Conservation (phyloP, 129 eudicot species). For the Oenanthe sinensis region DNA sequence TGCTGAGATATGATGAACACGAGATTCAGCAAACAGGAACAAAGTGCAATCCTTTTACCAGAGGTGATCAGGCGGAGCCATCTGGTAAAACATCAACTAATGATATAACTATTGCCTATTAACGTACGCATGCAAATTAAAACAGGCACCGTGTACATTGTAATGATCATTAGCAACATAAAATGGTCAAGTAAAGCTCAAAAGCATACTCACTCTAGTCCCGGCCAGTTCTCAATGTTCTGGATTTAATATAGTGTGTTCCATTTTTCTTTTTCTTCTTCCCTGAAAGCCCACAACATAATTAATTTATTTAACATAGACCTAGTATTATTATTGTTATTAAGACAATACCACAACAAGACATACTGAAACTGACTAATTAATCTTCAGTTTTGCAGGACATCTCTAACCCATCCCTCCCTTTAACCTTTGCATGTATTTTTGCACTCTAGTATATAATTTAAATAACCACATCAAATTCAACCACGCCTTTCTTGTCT, state of each 20-base stretch:
- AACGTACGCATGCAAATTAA: not conserved
- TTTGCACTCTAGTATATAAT: too few relatives aligned
- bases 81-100: not conserved
- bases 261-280: constrained; percentile 33
- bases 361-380: too few relatives aligned
- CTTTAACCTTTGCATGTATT: too few relatives aligned
- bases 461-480: too few relatives aligned
- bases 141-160: too few relatives aligned
- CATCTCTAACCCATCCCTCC: too few relatives aligned
- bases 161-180: not conserved
- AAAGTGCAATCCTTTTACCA: not conserved
- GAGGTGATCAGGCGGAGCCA: not conserved
- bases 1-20: not conserved
- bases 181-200: not conserved
- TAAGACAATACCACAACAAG: too few relatives aligned
- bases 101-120: not conserved
- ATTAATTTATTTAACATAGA: too few relatives aligned
- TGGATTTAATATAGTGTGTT: constrained; percentile 55
- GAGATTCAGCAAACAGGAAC: not conserved
- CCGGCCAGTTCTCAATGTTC: constrained; percentile 54
- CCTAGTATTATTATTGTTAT: too few relatives aligned
- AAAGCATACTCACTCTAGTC: constrained; percentile 54
- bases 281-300: too few relatives aligned
- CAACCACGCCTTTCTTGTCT: too few relatives aligned
- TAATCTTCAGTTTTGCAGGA: too few relatives aligned